These are phyloP conservation scores for Gracilaria domingensis DNA, from an alignment of 23 red algal species.

Conservation along the genomic window DNA sequence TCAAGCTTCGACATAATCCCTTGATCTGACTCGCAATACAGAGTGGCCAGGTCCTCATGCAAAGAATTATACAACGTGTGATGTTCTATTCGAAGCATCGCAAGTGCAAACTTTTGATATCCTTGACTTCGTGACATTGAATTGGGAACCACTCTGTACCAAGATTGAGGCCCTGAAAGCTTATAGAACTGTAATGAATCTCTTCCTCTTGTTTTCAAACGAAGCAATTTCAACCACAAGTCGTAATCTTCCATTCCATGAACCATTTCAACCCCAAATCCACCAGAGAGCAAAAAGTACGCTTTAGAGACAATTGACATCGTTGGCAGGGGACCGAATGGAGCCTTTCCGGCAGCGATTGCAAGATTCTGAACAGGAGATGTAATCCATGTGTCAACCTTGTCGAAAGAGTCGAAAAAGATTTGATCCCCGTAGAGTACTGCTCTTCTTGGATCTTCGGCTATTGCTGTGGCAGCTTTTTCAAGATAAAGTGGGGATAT, in stretches of 20 bases:
- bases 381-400: background rate
- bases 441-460: background rate
- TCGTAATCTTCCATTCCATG: conserved; percentile 4
- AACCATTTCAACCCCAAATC: background rate
- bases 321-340: background rate
- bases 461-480: background rate
- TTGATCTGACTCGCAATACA: too few species aligned
- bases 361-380: background rate
- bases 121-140: too few species aligned
- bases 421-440: background rate
- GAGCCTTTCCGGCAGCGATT: background rate
- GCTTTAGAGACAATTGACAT: background rate
- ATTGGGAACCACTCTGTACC: too few species aligned
- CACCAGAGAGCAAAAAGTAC: background rate
- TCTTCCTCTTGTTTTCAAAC: too few species aligned
- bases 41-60: too few species aligned
- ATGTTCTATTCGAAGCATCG: too few species aligned
- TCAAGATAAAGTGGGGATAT: background rate
- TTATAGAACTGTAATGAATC: too few species aligned
- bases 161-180: too few species aligned
- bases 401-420: background rate
- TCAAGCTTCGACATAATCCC: too few species aligned
- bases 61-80: too few species aligned
- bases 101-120: too few species aligned
- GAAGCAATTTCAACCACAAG: background rate